Base-by-base conservation (phyloP, 2,329 filamentous ascomycete genomes). In the Diaporthe citrichinensis region DNA sequence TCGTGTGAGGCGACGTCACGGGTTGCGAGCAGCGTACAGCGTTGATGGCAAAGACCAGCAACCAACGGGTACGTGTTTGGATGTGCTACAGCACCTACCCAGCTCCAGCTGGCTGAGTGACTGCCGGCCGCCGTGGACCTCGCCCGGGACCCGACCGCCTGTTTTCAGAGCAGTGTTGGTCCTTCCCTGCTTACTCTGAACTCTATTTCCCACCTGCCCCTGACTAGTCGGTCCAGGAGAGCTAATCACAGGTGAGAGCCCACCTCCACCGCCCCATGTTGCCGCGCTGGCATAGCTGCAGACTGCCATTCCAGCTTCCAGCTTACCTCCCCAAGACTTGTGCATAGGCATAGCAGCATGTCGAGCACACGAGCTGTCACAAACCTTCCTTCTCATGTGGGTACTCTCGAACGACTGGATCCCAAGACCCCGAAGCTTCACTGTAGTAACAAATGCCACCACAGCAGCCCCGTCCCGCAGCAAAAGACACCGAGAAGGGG, bases 191-290 rank as follows among this genome's bases (percentile, higher is more conserved):
- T 65, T 31, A 46, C 39, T 49, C 8, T 46, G 41, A 65, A 65
- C 61, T 65, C 61, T 65, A 65, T 65, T 65, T 65, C 61, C 41
- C 61, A 46, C 61, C 34, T 65, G 61, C 61, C 61, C 61, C 61
- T 65, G 61, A 65, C 61, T 65, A 65, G 61, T 65, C 61, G 34
- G 31, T 20, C 28, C 39, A 28, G 25, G 28, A 34, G 10, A 34
- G 61, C 25, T 65, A 49, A 65, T 65, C 41, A 65, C 39, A 65
- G 39, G 14, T 41, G 15, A 65, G 39, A 23, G 41, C 41, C 41
- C 25, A 41, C 59, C 41, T 46, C 39, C 59, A 65, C 59, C 17
- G 39, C 39, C 41, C 59, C 59, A 65, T 46, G 10, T 31, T 17
- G 59, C 41, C 59, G 41, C 59, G 59, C 59, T 46, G 39, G 59